Percentiles rank a stretch among this genome's conserved stretches.
These are phyloP conservation scores for Verticillium nonalfalfae DNA, from an alignment of 2,329 filamentous ascomycete genomes.

Conservation along the genomic window DNA sequence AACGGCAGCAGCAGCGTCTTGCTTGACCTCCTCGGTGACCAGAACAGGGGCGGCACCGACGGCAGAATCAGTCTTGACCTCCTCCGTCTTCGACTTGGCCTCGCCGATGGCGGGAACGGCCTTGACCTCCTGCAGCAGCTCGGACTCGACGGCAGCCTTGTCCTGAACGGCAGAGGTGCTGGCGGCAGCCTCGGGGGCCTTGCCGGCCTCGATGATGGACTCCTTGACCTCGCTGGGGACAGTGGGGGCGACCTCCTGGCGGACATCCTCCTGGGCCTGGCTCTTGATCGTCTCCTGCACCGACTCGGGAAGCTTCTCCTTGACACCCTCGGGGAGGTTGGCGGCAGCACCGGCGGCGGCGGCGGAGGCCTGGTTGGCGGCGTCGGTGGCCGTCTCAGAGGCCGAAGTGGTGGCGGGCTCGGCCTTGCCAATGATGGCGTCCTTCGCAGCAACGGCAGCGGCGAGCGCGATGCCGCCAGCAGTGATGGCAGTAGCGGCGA, in stretches of 20 bases:
- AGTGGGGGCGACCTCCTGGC: constrained; percentile 38
- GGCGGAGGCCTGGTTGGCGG: constrained; percentile 27
- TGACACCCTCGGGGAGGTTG: constrained; percentile 47
- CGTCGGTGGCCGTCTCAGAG: constrained; percentile 28
- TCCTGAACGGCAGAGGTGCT: constrained; percentile 64
- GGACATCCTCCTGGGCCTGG: constrained; percentile 33
- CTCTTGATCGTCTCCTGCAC: constrained; percentile 41
- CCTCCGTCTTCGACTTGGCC: constrained; percentile 12
- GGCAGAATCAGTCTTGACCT: constrained; percentile 8
- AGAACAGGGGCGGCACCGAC: neutral
- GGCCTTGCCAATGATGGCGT: constrained; percentile 15
- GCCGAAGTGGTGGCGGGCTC: constrained; percentile 22
- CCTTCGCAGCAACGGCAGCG: constrained; percentile 21
- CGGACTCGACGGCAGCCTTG: constrained; percentile 67
- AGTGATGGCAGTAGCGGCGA: constrained; percentile 23
- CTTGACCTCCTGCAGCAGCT: constrained; percentile 62
- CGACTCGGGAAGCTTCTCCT: constrained; percentile 41
- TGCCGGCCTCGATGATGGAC: constrained; percentile 50
- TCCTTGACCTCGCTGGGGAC: constrained; percentile 52
- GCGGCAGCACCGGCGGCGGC: constrained; percentile 31
- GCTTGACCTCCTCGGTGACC: constrained; percentile 9
- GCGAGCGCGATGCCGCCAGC: constrained; percentile 30
- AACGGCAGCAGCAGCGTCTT: constrained; percentile 5
- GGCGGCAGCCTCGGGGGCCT: constrained; percentile 64
- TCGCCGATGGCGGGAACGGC: constrained; percentile 26